phyloP scores from a whole-genome alignment of 2,329 filamentous ascomycete genomes.

The Didymellaceae sp. region DNA sequence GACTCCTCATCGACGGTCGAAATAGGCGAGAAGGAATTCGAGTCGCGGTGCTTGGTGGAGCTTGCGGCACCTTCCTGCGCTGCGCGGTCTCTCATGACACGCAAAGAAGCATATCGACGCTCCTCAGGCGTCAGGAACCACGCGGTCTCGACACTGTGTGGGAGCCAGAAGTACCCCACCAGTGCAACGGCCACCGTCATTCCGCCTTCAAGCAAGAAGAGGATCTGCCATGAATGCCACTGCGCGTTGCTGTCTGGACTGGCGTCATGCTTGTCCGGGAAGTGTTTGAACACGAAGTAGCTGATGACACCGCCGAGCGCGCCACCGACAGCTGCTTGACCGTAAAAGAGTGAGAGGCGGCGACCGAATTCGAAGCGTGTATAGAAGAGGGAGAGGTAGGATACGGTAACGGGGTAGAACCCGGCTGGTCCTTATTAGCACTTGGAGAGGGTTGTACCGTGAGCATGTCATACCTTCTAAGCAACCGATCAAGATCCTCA shows the following conservation, averaged over 20 bases:
- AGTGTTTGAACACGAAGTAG: slow-evolving; percentile 57
- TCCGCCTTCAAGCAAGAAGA: slow-evolving; percentile 58
- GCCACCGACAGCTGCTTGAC: slow-evolving; percentile 63
- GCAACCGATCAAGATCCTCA: slow-evolving; percentile 56
- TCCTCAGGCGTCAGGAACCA: slow-evolving; percentile 60
- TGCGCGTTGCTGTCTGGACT: slow-evolving; percentile 5
- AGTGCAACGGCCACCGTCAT: slow-evolving; percentile 56
- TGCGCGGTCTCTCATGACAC: slow-evolving; percentile 51
- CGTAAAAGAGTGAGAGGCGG: slow-evolving; percentile 63
- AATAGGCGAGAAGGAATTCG: slow-evolving; percentile 17
- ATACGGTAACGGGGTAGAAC: slow-evolving; percentile 65
- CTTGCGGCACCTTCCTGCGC: slow-evolving; percentile 26
- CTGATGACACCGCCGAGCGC: slow-evolving; percentile 63
- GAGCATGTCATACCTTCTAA: slow-evolving; percentile 50
- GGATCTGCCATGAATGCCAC: slow-evolving; percentile 59
- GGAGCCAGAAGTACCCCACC: slow-evolving; percentile 59
- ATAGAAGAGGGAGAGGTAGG: slow-evolving; percentile 66
- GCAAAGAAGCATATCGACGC: slow-evolving; percentile 54
- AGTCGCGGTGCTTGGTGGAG: slow-evolving; percentile 17
- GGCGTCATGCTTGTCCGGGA: slow-evolving; percentile 32
- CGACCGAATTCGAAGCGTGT: slow-evolving; percentile 63
- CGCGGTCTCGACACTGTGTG: slow-evolving; percentile 56
- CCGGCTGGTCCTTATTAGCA: slow-evolving; percentile 52
- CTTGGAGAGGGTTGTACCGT: background rate
- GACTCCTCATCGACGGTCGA: slow-evolving; percentile 40